A percentile compares a stretch with the other conserved stretches of the same genome.
Conservation (phyloP, 352 stramenopile species). For the Pythium grandisporangium region DNA sequence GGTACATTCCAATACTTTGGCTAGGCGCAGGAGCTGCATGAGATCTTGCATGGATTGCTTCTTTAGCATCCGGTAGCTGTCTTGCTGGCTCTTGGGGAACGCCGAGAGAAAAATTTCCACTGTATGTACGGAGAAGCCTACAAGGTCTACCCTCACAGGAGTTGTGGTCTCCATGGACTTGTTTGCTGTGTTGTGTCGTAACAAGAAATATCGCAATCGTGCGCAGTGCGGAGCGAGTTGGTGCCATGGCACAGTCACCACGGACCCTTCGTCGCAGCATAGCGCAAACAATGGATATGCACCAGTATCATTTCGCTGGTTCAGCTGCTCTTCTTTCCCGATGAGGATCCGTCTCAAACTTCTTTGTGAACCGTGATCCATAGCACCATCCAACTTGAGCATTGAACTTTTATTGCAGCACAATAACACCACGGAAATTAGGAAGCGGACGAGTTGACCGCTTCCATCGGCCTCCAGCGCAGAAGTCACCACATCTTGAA, state of each 20-base stretch:
- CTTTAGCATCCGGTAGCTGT: constrained; percentile 2
- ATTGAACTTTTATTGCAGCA: background rate
- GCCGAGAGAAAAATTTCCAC: too few relatives aligned
- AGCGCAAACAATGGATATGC: too few relatives aligned
- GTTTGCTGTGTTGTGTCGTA: background rate
- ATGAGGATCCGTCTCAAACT: too few relatives aligned
- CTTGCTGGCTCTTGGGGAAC: too few relatives aligned
- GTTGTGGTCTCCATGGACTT: background rate
- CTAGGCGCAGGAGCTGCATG: constrained; percentile 14
- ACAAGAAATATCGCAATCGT: background rate
- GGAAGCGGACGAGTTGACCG: background rate
- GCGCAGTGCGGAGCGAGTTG: too few relatives aligned
- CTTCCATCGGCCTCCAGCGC: constrained; percentile 11
- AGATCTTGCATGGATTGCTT: background rate
- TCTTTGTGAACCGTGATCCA: too few relatives aligned
- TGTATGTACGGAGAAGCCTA: too few relatives aligned
- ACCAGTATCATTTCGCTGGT: too few relatives aligned
- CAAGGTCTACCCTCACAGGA: background rate
- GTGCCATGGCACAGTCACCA: too few relatives aligned
- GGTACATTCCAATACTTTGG: constrained; percentile 11
- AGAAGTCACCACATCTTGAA: constrained; percentile 10
- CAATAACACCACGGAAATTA: background rate
- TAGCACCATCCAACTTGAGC: background rate
- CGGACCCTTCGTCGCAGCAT: too few relatives aligned
- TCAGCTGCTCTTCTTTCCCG: too few relatives aligned